Evolutionary conservation across 2,329 filamentous ascomycete species (phyloP).

Genomic region (Pseudogymnoascus sp.): DNA sequence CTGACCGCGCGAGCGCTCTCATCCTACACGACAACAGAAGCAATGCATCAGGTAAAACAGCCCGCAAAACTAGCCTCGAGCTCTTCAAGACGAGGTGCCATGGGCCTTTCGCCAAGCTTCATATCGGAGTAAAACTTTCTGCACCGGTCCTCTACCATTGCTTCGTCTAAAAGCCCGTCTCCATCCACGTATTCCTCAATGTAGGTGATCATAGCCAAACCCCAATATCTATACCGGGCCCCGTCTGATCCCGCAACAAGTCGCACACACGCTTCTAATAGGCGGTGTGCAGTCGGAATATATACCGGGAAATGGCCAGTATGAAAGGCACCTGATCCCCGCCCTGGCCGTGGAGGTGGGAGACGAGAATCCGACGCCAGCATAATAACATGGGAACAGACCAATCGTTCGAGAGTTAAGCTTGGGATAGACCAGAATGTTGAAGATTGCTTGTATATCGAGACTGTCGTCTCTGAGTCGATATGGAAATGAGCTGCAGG

Average conservation of each 20-base stretch:
- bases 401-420: background rate
- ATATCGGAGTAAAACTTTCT: background rate
- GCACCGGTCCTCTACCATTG: background rate
- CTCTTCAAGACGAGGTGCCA: background rate
- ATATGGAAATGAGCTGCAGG: background rate
- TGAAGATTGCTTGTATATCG: background rate
- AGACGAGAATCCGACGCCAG: background rate
- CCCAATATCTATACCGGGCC: background rate
- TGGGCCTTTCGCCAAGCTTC: background rate
- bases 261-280: background rate
- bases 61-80: background rate
- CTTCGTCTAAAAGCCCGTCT: background rate
- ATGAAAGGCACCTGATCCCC: background rate
- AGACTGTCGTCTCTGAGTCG: background rate
- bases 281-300: background rate
- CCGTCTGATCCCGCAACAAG: background rate
- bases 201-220: background rate
- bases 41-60: background rate
- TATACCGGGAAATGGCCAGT: background rate
- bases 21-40: background rate
- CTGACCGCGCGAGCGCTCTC: background rate
- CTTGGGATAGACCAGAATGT: background rate
- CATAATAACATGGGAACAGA: background rate
- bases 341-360: background rate
- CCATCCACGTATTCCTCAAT: background rate